A percentile compares a stretch with the other conserved stretches of the same genome.
Evolutionary conservation across 192 early-diverging fungal species (phyloP).

Genomic region (Dispira simplex): DNA sequence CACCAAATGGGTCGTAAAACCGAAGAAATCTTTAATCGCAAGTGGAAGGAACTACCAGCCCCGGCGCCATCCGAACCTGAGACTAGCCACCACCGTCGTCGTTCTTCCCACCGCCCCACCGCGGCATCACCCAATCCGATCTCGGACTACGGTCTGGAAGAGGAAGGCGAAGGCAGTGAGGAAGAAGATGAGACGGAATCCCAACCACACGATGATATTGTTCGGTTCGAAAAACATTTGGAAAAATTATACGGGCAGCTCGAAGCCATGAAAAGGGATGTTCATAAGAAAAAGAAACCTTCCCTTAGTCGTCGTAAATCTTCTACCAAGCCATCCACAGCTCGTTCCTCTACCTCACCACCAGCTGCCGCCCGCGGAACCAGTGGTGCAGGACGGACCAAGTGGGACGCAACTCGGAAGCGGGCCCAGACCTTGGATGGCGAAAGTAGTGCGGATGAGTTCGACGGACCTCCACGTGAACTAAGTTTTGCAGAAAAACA

Average conservation of each 20-base stretch:
- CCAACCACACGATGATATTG: constrained; percentile 19
- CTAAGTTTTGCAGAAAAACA: constrained; percentile 81
- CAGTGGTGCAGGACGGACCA: not conserved
- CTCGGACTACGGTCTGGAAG: not conserved
- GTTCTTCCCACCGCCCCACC: not conserved
- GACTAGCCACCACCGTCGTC: not conserved
- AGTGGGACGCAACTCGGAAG: not conserved
- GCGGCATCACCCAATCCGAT: not conserved
- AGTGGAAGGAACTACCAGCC: constrained; percentile 42
- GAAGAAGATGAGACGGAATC: not conserved
- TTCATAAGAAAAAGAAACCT: not conserved
- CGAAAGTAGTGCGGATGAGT: constrained; percentile 17
- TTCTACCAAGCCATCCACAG: not conserved
- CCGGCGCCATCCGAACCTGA: constrained; percentile 20
- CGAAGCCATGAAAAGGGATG: constrained; percentile 19
- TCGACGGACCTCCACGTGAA: constrained; percentile 25
- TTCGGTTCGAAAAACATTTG: constrained; percentile 20
- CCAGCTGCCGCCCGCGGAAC: not conserved
- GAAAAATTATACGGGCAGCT: constrained; percentile 18
- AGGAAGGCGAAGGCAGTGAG: not conserved
- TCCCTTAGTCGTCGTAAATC: not conserved
- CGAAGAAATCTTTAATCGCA: constrained; percentile 64
- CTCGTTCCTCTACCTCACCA: not conserved
- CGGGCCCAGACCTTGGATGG: not conserved
- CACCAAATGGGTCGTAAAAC: constrained; percentile 51